Percentiles rank a stretch among this genome's conserved stretches.
Conservation (phyloP, 2,329 filamentous ascomycete genomes). For the Calonectria crousiana region DNA sequence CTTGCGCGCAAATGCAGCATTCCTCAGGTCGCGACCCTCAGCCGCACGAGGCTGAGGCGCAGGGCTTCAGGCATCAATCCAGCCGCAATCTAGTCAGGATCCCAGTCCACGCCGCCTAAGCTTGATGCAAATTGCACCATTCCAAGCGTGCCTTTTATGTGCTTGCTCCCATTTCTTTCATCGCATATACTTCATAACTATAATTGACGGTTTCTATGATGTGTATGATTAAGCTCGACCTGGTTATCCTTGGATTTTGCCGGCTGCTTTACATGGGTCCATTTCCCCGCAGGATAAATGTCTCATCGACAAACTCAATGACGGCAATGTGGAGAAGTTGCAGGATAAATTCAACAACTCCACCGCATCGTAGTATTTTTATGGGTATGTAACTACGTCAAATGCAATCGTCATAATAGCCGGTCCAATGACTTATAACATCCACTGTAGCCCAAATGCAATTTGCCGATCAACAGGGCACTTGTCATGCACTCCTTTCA, state of each 20-base stretch:
- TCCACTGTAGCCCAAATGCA: not conserved
- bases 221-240: not conserved
- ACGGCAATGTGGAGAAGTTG: not conserved
- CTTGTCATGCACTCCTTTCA: not conserved
- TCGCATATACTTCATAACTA: not conserved
- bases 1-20: not conserved
- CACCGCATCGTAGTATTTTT: not conserved
- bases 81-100: not conserved
- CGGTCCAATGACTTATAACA: not conserved
- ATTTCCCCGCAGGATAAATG: constrained; percentile 5
- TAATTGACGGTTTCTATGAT: not conserved
- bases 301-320: not conserved
- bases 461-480: not conserved
- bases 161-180: not conserved
- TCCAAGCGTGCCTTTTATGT: too few relatives aligned
- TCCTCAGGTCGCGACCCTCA: not conserved
- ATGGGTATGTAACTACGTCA: not conserved
- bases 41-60: not conserved
- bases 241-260: not conserved
- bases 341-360: not conserved
- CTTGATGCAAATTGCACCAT: too few relatives aligned
- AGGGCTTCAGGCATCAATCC: not conserved
- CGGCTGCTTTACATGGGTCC: not conserved
- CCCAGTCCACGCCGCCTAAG: too few relatives aligned
- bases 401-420: not conserved